These are phyloP conservation scores for Euphrasia confusa DNA, from an alignment of 257 asterid genomes.

Conservation along the genomic window DNA sequence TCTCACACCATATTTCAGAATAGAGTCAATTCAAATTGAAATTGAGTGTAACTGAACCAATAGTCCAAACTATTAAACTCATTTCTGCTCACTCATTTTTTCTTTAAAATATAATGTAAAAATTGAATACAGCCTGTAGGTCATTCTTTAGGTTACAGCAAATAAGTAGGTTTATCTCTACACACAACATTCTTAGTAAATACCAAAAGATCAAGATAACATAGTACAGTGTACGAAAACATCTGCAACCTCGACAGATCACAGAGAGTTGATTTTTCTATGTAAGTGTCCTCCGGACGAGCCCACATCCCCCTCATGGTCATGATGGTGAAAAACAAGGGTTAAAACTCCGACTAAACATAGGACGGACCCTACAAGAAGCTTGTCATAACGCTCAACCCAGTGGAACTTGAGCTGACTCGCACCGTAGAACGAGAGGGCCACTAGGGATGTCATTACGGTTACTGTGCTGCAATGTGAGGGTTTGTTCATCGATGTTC, in stretches of 20 bases:
- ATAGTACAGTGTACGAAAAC: conserved; percentile 11
- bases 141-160: too few relatives aligned
- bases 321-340: conserved; percentile 55
- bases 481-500: not conserved
- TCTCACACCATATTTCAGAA: too few relatives aligned
- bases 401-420: conserved; percentile 97
- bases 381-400: conserved; percentile 95
- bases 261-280: conserved; percentile 49
- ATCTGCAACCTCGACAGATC: conserved; percentile 17
- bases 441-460: conserved; percentile 94
- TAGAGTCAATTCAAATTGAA: too few relatives aligned
- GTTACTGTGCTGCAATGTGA: conserved; percentile 66
- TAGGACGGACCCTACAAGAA: conserved; percentile 88
- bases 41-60: too few relatives aligned
- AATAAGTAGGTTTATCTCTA: too few relatives aligned
- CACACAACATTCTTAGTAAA: not conserved
- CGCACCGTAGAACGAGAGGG: conserved; percentile 94
- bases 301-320: conserved; percentile 45
- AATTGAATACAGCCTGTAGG: too few relatives aligned
- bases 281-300: conserved; percentile 45
- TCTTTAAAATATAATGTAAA: too few relatives aligned
- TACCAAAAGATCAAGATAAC: too few relatives aligned
- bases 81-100: too few relatives aligned
- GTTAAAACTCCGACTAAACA: conserved; percentile 88
- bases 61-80: too few relatives aligned